These are phyloP conservation scores for Leccinum fallax DNA, from an alignment of 1,284 basidiomycete genomes.

Conservation along the genomic window DNA sequence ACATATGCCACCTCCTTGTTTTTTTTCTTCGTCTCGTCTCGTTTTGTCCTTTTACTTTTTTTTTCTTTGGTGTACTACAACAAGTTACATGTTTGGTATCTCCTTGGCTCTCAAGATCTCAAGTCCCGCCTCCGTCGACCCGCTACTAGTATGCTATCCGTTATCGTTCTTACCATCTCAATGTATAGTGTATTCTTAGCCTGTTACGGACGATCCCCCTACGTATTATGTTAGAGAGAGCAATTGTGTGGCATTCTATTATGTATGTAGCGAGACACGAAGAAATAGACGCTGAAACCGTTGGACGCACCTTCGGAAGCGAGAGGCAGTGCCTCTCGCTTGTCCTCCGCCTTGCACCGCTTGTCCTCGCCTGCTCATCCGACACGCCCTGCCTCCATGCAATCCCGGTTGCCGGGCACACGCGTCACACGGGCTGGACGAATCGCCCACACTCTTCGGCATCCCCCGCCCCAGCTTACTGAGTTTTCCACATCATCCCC, in stretches of 20 bases:
- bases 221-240: neutral
- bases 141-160: neutral
- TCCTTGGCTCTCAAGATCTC: neutral
- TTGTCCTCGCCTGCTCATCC: too few relatives aligned
- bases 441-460: too few relatives aligned
- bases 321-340: too few relatives aligned
- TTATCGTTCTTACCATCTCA: neutral
- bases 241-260: neutral
- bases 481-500: too few relatives aligned
- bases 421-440: too few relatives aligned
- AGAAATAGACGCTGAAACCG: neutral
- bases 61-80: neutral
- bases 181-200: neutral
- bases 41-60: slow-evolving; percentile 11
- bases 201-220: neutral
- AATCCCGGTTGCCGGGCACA: too few relatives aligned
- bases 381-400: too few relatives aligned
- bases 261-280: neutral
- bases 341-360: too few relatives aligned
- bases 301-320: too few relatives aligned
- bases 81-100: neutral
- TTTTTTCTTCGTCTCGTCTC: slow-evolving; percentile 14
- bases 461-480: too few relatives aligned
- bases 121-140: neutral
- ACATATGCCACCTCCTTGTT: neutral